Conservation (phyloP, 139 green algal genomes). For the Tetradesmus lagerheimii region DNA sequence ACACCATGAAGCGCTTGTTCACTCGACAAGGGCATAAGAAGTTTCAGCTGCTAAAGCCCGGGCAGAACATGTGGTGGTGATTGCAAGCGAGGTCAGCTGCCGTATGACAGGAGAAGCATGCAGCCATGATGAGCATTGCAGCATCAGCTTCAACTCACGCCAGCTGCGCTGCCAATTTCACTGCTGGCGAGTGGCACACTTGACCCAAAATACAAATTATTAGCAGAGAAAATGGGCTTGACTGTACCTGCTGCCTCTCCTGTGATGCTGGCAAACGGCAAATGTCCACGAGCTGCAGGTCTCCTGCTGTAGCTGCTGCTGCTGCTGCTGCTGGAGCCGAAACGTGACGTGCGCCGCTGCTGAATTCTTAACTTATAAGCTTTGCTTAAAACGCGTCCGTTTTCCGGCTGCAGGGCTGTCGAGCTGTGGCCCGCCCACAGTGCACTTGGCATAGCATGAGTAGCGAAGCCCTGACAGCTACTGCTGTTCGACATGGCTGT, state of each 20-base stretch:
- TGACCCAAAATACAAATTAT: too few species aligned
- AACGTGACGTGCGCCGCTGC: neutral
- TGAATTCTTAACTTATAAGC: neutral
- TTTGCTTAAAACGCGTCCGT: neutral
- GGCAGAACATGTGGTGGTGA: too few species aligned
- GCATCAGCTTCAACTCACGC: too few species aligned
- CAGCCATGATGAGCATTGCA: too few species aligned
- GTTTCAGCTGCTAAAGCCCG: too few species aligned
- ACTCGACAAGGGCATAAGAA: too few species aligned
- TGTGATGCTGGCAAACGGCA: conserved; percentile 21
- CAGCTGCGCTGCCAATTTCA: too few species aligned
- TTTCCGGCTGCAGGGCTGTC: neutral
- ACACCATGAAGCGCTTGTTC: too few species aligned
- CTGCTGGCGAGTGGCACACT: too few species aligned
- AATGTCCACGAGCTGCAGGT: neutral
- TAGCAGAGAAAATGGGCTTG: too few species aligned
- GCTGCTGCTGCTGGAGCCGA: conserved; percentile 3
- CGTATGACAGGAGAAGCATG: too few species aligned
- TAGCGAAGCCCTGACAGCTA: neutral
- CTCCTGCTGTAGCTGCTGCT: neutral
- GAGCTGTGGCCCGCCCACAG: neutral
- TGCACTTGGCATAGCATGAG: neutral
- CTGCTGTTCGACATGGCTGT: neutral
- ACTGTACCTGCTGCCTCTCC: neutral
- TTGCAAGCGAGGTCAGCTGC: too few species aligned